Conservation (phyloP, 495 filamentous ascomycete genomes). For the Thozetella sp. region DNA sequence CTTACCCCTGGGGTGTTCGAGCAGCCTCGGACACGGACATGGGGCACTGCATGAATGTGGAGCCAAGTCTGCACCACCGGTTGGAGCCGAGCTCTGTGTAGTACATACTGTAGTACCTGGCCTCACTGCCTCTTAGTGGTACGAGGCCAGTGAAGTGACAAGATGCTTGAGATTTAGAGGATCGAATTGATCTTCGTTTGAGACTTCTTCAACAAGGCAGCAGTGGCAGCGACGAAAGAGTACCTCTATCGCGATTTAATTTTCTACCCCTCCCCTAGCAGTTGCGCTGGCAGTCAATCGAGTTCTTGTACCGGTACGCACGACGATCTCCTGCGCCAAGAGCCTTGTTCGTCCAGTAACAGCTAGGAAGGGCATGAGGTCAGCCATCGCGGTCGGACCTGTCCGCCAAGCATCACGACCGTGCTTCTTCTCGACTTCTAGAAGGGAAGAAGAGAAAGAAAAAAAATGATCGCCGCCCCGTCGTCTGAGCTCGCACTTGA, state of each 20-base stretch:
- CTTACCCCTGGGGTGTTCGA: neutral
- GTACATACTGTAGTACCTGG: too few relatives aligned
- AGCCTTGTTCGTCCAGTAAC: neutral
- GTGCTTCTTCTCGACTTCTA: neutral
- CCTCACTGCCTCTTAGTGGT: too few relatives aligned
- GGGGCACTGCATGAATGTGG: neutral
- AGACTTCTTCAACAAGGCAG: too few relatives aligned
- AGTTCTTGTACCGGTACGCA: neutral
- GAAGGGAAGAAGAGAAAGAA: constrained; percentile 5
- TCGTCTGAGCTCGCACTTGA: constrained; percentile 11
- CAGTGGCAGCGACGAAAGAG: neutral
- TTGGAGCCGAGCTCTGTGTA: too few relatives aligned
- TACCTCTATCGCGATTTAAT: too few relatives aligned
- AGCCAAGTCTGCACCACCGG: neutral
- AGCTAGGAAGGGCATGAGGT: neutral
- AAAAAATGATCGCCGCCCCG: constrained; percentile 4
- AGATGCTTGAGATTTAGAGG: too few relatives aligned
- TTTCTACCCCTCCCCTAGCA: too few relatives aligned
- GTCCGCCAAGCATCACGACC: neutral
- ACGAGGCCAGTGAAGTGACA: too few relatives aligned
- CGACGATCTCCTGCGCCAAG: neutral
- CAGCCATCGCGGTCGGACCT: neutral
- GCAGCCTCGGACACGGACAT: neutral
- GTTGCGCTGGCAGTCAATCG: too few relatives aligned
- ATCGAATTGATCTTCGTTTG: too few relatives aligned